Evolutionary conservation across 164 flowering plant species (phyloP), one percentile per base, ranked within the genome.

Genomic region (Nelumbo lutea): DNA sequence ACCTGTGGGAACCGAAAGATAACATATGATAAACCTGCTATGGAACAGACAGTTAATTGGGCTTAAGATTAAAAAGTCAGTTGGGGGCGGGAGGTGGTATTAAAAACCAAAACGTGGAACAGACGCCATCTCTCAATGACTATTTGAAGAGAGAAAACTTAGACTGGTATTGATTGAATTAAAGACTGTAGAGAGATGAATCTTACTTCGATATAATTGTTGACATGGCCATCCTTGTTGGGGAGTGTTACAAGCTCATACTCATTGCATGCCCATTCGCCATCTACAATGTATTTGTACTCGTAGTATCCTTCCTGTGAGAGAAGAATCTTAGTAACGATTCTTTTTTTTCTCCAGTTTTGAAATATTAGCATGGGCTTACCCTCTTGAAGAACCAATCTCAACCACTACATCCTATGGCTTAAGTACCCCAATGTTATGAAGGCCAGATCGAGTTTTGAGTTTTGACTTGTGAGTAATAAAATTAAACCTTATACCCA

Each of bases 261-360:
- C 47, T 76, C 53, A 65, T 88, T 90, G 86, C 78, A 78, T 39
- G 64, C 51, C 99, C 99, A 95, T 47, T 83, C 83, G 62, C 95
- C 97, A 75, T 95, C 94, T 27, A 92, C 80, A 40, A 95, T 78
- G 71, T 92, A 92, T 85, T 95, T 95, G 88, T 95, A 95, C 75
- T 92, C 99, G 40, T 87, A 92, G 9, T 58, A 76, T 66, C 99
- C 99, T 79, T 92, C 98, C 99, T 95, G 86, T 62, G 5, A 70
- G 53, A 64, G 50, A 76, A 55, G 8, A 58, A 42, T 51, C 58
- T n/a, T 27, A 50, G 61, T 66, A 44, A 58, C 43, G 42, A 47
- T 27, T 38, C 44, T 46, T 5, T 14, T 6, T 46, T 40, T 40
- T 58, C 43, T 6, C 6, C 3, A 40, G 44, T 27, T 44, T 11